phyloP scores from a whole-genome alignment of 306 rosid species.

The Castanospermum australe region DNA sequence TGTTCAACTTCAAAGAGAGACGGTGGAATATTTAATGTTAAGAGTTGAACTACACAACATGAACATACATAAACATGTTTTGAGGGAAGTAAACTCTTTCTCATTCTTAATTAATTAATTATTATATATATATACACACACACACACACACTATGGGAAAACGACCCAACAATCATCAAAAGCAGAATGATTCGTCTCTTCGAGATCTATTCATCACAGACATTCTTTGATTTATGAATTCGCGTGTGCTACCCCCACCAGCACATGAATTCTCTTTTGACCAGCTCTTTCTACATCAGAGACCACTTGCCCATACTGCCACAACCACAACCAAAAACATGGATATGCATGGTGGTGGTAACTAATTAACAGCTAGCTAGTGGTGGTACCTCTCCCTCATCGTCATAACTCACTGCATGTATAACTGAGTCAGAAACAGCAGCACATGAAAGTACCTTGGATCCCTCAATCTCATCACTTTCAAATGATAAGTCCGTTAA shows the following conservation, averaged over 20 bases:
- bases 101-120: not conserved
- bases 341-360: slow-evolving; percentile 3
- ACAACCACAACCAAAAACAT: slow-evolving; percentile 17
- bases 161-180: slow-evolving; percentile 66
- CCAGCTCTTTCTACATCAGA: slow-evolving; percentile 39
- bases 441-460: slow-evolving; percentile 77
- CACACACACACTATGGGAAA: slow-evolving; percentile 33
- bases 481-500: slow-evolving; percentile 63
- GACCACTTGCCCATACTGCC: slow-evolving; percentile 22
- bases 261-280: slow-evolving; percentile 55
- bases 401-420: slow-evolving; percentile 5
- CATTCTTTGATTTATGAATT: slow-evolving; percentile 39
- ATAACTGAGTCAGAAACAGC: slow-evolving; percentile 39
- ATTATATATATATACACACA: not conserved
- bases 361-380: not conserved
- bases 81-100: not conserved
- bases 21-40: not conserved
- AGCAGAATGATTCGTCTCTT: slow-evolving; percentile 41
- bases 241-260: slow-evolving; percentile 37
- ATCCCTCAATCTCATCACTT: slow-evolving; percentile 81
- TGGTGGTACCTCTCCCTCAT: slow-evolving; percentile 52
- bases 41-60: not conserved
- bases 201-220: slow-evolving; percentile 17
- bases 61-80: too few species aligned
- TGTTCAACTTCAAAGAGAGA: not conserved